phyloP scores from a whole-genome alignment of 2,329 filamentous ascomycete species.

The Fusarium sp. region DNA sequence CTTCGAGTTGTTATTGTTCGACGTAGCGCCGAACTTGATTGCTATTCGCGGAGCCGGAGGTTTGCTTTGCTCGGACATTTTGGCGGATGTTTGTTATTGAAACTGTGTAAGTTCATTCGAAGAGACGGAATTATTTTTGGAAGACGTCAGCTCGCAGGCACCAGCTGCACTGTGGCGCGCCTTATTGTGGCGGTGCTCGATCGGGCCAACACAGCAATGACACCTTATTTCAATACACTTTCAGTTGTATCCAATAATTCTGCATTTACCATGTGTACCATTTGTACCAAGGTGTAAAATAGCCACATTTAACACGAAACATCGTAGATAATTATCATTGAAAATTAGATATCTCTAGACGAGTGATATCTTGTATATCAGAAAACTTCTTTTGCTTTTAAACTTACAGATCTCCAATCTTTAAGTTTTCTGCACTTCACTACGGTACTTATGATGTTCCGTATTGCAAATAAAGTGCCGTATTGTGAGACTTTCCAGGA shows the following conservation, averaged over 20 bases:
- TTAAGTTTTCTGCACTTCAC: background rate
- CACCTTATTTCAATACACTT: background rate
- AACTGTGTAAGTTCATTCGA: background rate
- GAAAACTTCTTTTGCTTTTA: background rate
- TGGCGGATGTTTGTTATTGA: background rate
- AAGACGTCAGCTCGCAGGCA: too few relatives aligned
- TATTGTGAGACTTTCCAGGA: background rate
- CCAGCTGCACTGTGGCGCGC: background rate
- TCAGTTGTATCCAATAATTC: too few relatives aligned
- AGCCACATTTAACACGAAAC: too few relatives aligned
- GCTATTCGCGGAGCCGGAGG: conserved; percentile 53
- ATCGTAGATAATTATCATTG: background rate
- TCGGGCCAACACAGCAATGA: too few relatives aligned
- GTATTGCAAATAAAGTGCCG: background rate
- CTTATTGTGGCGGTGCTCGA: background rate
- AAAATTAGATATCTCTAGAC: background rate
- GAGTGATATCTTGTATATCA: background rate
- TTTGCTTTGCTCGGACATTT: conserved; percentile 44
- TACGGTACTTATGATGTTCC: background rate
- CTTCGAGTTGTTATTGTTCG: conserved; percentile 43
- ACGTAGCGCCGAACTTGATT: conserved; percentile 56
- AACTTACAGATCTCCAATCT: background rate
- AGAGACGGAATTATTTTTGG: conserved; percentile 1
- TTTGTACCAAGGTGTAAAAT: background rate
- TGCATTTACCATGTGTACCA: too few relatives aligned